A percentile compares a stretch with the other conserved stretches of the same genome.
Evolutionary conservation across 2,329 filamentous ascomycete species (phyloP).

Genomic region (Aspergillus sp.): DNA sequence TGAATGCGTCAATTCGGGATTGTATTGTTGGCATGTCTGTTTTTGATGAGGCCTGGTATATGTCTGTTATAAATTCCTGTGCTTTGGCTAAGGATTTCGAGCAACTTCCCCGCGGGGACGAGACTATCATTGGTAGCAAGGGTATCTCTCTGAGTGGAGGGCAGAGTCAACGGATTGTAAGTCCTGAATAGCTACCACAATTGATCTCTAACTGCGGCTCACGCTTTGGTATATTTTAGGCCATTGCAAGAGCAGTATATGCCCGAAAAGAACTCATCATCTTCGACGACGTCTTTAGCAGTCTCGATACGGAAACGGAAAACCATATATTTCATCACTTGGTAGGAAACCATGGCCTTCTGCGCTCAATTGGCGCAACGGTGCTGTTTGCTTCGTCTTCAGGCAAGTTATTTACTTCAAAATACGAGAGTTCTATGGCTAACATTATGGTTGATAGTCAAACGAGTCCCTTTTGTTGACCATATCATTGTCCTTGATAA

Average conservation of each 20-base stretch:
- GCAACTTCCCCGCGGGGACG: slow-evolving; percentile 42
- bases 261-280: slow-evolving; percentile 49
- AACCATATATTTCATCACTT: slow-evolving; percentile 50
- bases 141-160: slow-evolving; percentile 54
- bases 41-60: slow-evolving; percentile 40
- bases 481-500: slow-evolving; percentile 42
- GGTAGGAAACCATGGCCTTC: slow-evolving; percentile 47
- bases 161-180: slow-evolving; percentile 52
- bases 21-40: slow-evolving; percentile 40
- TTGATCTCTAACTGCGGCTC: background rate
- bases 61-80: slow-evolving; percentile 37
- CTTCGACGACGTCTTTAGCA: slow-evolving; percentile 54
- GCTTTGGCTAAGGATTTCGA: slow-evolving; percentile 41
- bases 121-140: slow-evolving; percentile 52
- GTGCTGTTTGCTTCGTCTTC: slow-evolving; percentile 43
- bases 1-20: slow-evolving; percentile 43
- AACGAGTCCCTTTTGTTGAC: slow-evolving; percentile 44
- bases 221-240: slow-evolving; percentile 23
- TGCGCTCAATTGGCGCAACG: slow-evolving; percentile 42
- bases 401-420: slow-evolving; percentile 17
- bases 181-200: slow-evolving; percentile 11
- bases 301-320: slow-evolving; percentile 51
- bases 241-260: slow-evolving; percentile 56
- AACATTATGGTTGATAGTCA: slow-evolving; percentile 23
- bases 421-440: background rate